Conservation (phyloP, 768 basidiomycete genomes). For the Cyathus striatus region DNA sequence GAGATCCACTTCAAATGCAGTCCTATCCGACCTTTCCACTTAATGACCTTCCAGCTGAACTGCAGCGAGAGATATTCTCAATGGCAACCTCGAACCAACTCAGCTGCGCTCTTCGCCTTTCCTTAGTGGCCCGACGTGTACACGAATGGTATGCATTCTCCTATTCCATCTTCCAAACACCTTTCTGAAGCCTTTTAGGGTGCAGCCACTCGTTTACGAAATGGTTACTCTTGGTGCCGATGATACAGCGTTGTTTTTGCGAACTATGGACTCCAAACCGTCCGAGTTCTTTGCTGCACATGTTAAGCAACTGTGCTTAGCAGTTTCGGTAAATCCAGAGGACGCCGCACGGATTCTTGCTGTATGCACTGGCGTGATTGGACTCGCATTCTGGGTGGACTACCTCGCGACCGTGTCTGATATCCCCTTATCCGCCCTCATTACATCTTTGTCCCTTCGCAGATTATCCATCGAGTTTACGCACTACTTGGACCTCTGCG, state of each 20-base stretch:
- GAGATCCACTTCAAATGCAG: too few relatives aligned
- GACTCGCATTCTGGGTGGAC: slow-evolving; percentile 34
- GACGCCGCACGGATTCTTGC: slow-evolving; percentile 24
- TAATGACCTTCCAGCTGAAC: slow-evolving; percentile 30
- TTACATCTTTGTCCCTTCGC: slow-evolving; percentile 20
- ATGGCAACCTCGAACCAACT: slow-evolving; percentile 21
- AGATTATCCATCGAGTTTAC: slow-evolving; percentile 29
- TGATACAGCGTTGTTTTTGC: slow-evolving; percentile 28
- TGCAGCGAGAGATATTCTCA: slow-evolving; percentile 34
- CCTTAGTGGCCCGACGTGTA: slow-evolving; percentile 29
- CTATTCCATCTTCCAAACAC: neutral
- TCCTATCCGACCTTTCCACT: slow-evolving; percentile 16
- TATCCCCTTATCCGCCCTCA: slow-evolving; percentile 14
- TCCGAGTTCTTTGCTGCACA: slow-evolving; percentile 25
- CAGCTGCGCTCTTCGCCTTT: slow-evolving; percentile 20
- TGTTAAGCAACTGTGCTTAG: slow-evolving; percentile 35
- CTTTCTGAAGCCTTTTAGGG: slow-evolving; percentile 17
- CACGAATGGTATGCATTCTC: slow-evolving; percentile 23
- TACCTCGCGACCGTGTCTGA: slow-evolving; percentile 15
- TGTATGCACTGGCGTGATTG: slow-evolving; percentile 29
- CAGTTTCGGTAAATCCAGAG: slow-evolving; percentile 20
- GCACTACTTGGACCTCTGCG: slow-evolving; percentile 20
- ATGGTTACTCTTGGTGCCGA: slow-evolving; percentile 27
- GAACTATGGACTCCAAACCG: slow-evolving; percentile 26
- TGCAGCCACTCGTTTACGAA: slow-evolving; percentile 32